phyloP scores from a whole-genome alignment of 1,284 basidiomycete species.

The Volvariella volvacea region DNA sequence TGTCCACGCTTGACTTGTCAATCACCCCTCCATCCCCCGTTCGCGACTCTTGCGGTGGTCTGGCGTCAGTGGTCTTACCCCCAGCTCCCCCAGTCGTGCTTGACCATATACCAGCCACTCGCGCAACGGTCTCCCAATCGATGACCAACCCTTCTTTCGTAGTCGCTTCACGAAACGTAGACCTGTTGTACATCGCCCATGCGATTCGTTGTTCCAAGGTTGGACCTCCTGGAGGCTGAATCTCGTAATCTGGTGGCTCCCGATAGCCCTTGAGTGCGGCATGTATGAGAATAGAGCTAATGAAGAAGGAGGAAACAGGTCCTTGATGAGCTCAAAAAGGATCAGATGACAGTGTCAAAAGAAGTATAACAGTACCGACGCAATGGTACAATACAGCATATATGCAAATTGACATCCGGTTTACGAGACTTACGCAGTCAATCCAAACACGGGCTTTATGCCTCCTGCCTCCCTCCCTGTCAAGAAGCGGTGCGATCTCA shows the following conservation, averaged over 20 bases:
- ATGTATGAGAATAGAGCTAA: conserved; percentile 65
- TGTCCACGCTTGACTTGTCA: too few relatives aligned
- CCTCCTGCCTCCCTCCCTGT: conserved; percentile 78
- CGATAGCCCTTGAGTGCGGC: conserved; percentile 64
- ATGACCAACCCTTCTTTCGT: conserved; percentile 37
- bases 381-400: background rate
- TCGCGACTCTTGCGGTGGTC: too few relatives aligned
- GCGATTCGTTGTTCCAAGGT: conserved; percentile 52
- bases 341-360: background rate
- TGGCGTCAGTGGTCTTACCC: too few relatives aligned
- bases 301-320: background rate
- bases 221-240: conserved; percentile 49
- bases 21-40: too few relatives aligned
- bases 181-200: conserved; percentile 42
- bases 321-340: conserved; percentile 2
- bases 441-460: conserved; percentile 76
- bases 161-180: conserved; percentile 44
- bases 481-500: conserved; percentile 67
- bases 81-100: too few relatives aligned
- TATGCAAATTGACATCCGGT: conserved; percentile 1
- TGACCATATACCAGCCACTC: too few relatives aligned
- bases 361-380: background rate
- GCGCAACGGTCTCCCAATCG: conserved; percentile 21
- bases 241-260: conserved; percentile 56
- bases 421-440: conserved; percentile 68